phyloP scores from a whole-genome alignment of 2,329 filamentous ascomycete species.

The Diaporthe helianthi region DNA sequence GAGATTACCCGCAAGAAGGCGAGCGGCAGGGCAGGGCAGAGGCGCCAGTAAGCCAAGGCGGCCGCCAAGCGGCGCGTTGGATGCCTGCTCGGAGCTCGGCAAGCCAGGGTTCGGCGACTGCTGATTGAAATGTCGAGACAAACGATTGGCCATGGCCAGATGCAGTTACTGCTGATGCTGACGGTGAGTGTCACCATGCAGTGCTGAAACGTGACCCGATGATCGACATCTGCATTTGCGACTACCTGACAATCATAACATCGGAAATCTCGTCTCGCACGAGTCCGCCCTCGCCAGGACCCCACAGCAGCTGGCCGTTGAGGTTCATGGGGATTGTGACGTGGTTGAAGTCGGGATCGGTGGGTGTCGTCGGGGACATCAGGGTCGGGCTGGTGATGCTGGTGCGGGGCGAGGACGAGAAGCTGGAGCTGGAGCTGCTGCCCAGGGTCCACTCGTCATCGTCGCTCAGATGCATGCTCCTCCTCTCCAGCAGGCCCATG shows the following conservation, averaged over 20 bases:
- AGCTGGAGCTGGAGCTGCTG: slow-evolving; percentile 76
- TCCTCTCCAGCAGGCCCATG: slow-evolving; percentile 54
- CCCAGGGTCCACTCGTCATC: slow-evolving; percentile 92
- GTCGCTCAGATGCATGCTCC: slow-evolving; percentile 51
- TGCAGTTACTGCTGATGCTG: background rate
- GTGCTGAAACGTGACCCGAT: background rate
- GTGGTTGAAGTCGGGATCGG: slow-evolving; percentile 48
- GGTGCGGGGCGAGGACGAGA: slow-evolving; percentile 43
- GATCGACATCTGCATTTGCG: slow-evolving; percentile 29
- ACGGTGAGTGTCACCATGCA: background rate
- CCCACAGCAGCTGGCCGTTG: slow-evolving; percentile 44
- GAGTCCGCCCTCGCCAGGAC: slow-evolving; percentile 44
- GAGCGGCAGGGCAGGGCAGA: background rate
- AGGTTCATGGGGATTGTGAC: slow-evolving; percentile 34
- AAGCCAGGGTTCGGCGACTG: background rate
- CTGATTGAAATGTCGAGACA: background rate
- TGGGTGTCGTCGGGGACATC: slow-evolving; percentile 56
- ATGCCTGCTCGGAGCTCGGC: slow-evolving; percentile 49
- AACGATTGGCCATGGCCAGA: background rate
- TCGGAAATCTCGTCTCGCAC: slow-evolving; percentile 52
- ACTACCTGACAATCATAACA: slow-evolving; percentile 50
- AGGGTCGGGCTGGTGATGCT: slow-evolving; percentile 56
- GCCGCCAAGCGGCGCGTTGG: slow-evolving; percentile 27
- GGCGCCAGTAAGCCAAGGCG: slow-evolving; percentile 4
- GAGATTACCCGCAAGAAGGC: background rate